phyloP scores from a whole-genome alignment of 75 land plant species.

The Sequoia sempervirens region DNA sequence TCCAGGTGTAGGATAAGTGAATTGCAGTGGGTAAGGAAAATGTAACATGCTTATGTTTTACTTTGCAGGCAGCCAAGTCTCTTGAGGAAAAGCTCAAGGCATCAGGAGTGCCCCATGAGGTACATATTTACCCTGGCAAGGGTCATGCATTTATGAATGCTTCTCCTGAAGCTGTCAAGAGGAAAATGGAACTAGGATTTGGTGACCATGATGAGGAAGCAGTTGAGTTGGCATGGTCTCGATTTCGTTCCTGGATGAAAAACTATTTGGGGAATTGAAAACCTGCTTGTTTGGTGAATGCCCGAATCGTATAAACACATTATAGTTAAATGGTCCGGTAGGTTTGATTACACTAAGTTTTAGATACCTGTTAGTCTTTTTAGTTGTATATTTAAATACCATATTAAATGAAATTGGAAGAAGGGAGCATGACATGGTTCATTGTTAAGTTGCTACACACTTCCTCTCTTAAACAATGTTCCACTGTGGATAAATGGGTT shows the following conservation, averaged over 20 bases:
- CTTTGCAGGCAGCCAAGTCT: conserved; percentile 68
- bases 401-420: not conserved
- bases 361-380: not conserved
- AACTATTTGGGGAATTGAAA: conserved; percentile 29
- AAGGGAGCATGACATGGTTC: not conserved
- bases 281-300: not conserved
- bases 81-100: conserved; percentile 84
- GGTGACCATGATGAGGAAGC: conserved; percentile 50
- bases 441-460: not conserved
- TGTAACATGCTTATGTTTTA: conserved; percentile 3
- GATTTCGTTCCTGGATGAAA: conserved; percentile 76
- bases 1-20: not conserved
- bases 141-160: conserved; percentile 92
- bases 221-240: conserved; percentile 84
- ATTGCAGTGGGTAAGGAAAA: not conserved
- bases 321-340: not conserved
- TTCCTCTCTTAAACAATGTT: not conserved
- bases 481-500: not conserved
- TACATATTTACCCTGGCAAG: conserved; percentile 66
- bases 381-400: not conserved
- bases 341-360: not conserved
- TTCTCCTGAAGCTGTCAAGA: conserved; percentile 65
- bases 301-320: not conserved
- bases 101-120: conserved; percentile 64
- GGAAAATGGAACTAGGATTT: conserved; percentile 72